Percentiles rank a stretch among this genome's conserved stretches.
phyloP scores from a whole-genome alignment of 768 basidiomycete species.

The Mycena amicta region DNA sequence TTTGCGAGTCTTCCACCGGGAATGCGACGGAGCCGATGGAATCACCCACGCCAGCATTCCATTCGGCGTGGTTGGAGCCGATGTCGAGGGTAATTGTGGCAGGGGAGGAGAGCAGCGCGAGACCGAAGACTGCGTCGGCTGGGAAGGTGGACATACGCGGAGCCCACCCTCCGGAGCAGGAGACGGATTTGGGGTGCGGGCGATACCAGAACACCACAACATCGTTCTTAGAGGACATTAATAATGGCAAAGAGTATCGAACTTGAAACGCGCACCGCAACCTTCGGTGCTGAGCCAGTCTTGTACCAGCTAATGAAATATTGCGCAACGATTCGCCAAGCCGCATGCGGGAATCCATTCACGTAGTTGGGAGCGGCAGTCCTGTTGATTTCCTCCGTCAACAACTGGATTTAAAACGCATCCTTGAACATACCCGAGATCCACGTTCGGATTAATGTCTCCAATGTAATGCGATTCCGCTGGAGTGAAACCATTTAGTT shows the following conservation, averaged over 20 bases:
- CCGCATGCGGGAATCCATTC: slow-evolving; percentile 26
- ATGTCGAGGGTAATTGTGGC: slow-evolving; percentile 36
- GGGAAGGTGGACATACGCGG: slow-evolving; percentile 34
- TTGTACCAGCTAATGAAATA: slow-evolving; percentile 31
- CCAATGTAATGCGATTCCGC: slow-evolving; percentile 47
- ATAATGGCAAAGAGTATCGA: slow-evolving; percentile 22
- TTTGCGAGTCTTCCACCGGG: slow-evolving; percentile 26
- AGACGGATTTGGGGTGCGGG: slow-evolving; percentile 24
- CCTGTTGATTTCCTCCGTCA: neutral
- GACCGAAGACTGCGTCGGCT: slow-evolving; percentile 40
- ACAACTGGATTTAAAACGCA: neutral
- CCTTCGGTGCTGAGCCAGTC: slow-evolving; percentile 23
- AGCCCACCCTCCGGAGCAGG: slow-evolving; percentile 28
- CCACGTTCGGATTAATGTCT: slow-evolving; percentile 29
- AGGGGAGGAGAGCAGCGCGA: slow-evolving; percentile 36
- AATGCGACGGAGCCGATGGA: slow-evolving; percentile 28
- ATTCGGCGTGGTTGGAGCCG: slow-evolving; percentile 25
- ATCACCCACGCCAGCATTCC: slow-evolving; percentile 22
- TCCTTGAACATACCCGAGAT: slow-evolving; percentile 22
- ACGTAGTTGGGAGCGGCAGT: slow-evolving; percentile 27
- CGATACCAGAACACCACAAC: slow-evolving; percentile 31
- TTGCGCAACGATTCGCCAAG: slow-evolving; percentile 29
- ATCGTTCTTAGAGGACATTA: slow-evolving; percentile 26
- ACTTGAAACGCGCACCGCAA: slow-evolving; percentile 34
- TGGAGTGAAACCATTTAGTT: slow-evolving; percentile 23